Evolutionary conservation across 1,284 basidiomycete genomes (phyloP), one percentile per base, ranked within the genome.

Genomic region (Chalciporus sp.): DNA sequence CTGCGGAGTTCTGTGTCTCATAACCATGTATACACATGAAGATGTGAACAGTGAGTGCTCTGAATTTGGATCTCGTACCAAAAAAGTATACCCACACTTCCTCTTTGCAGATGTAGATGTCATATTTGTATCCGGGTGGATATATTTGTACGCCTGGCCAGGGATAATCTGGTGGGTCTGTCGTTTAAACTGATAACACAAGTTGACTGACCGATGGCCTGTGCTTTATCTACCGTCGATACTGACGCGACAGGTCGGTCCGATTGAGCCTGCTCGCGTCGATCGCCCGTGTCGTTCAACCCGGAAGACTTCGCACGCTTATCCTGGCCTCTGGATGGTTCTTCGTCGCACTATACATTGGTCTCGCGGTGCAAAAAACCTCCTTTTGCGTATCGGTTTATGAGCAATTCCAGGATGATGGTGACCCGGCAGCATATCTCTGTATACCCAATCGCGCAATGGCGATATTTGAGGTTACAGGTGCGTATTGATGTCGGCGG

Each of bases 211-310:
- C 20, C 37, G 28, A 29, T 43, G 33, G 31, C 23, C 20, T 17
- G 20, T 28, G 23, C 14, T 53, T 9, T 11, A 20, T 10, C 40
- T 7, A 23, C 28, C 26, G 14, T 16, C 12, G 39, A 20, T 40
- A 19, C 10, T 39, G 37, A 10, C 9, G n/a, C 28, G 10, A 20
- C 37, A 56, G 55, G 55, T 31, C 55, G 4, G 55, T 57, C 16
- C 47, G 47, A 10, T 16, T 49, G 43, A 57, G 55, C 33, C 42
- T 57, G 7, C n/a, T 57, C 4, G 39, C 57, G 11, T 57, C 58
- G 23, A 41, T 55, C 12, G 10, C 44, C 26, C 59, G 52, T 37
- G 26, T 58, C 14, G 49, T 45, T 14, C 49, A 55, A 12, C 42
- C 37, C 12, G 35, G 39, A 26, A 23, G 35, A 19, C 40, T 49